phyloP scores from a whole-genome alignment of 208 protist genomes.

The Wallacemonas rigidus region DNA sequence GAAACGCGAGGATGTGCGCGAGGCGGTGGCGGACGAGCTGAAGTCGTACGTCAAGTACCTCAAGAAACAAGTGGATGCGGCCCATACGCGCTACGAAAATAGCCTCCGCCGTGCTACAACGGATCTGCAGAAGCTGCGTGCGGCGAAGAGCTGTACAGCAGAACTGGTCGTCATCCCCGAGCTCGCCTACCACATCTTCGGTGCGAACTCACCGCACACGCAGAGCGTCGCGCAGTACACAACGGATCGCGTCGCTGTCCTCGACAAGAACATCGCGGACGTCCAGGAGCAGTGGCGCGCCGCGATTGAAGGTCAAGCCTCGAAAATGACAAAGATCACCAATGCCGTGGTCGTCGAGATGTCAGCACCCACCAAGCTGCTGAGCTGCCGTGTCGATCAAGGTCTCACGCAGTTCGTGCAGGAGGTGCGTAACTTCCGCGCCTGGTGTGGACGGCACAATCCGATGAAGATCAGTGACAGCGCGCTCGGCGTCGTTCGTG shows the following conservation, averaged over 20 bases:
- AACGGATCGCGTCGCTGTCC: slow-evolving; percentile 32
- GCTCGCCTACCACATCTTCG: slow-evolving; percentile 60
- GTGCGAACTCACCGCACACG: slow-evolving; percentile 33
- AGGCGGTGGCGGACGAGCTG: slow-evolving; percentile 55
- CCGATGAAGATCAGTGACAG: slow-evolving; percentile 41
- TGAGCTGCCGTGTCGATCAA: slow-evolving; percentile 62
- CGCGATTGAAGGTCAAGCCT: slow-evolving; percentile 39
- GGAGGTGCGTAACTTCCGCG: slow-evolving; percentile 69
- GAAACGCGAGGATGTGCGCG: slow-evolving; percentile 52
- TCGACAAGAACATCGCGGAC: slow-evolving; percentile 29
- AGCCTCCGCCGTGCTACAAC: slow-evolving; percentile 59
- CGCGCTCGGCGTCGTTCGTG: slow-evolving; percentile 47
- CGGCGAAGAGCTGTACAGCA: slow-evolving; percentile 58
- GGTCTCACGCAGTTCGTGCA: slow-evolving; percentile 61
- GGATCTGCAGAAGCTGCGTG: slow-evolving; percentile 66
- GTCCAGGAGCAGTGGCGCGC: slow-evolving; percentile 31
- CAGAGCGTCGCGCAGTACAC: slow-evolving; percentile 41
- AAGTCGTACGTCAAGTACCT: slow-evolving; percentile 49
- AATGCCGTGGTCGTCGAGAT: slow-evolving; percentile 42
- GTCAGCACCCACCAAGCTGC: slow-evolving; percentile 29
- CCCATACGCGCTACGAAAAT: slow-evolving; percentile 61
- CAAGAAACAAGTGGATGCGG: slow-evolving; percentile 58
- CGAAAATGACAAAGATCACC: slow-evolving; percentile 37
- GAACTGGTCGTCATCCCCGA: slow-evolving; percentile 65
- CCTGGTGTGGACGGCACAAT: slow-evolving; percentile 32